Percentiles rank a stretch among this genome's conserved stretches.
Evolutionary conservation across 345 rosid genomes (phyloP).

Genomic region (Corchorus capsularis): DNA sequence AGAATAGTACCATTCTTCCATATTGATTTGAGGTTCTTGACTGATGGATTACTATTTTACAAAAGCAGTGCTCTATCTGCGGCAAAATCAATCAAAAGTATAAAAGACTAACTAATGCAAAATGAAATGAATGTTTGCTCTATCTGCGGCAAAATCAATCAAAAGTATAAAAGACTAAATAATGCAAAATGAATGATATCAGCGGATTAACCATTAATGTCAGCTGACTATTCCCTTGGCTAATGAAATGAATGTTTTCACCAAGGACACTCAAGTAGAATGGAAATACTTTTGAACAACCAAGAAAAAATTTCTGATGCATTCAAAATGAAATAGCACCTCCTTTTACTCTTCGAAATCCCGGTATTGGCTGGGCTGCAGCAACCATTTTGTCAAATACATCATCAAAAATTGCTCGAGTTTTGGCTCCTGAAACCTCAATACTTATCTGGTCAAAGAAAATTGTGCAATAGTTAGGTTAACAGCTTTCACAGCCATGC

Average conservation of each 20-base stretch:
- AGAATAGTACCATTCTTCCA: neutral
- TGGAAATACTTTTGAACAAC: too few relatives aligned
- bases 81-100: neutral
- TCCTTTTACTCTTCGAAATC: slow-evolving; percentile 94
- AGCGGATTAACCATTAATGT: too few relatives aligned
- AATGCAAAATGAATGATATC: too few relatives aligned
- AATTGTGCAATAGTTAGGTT: neutral
- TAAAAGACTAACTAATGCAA: neutral
- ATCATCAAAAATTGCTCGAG: slow-evolving; percentile 56
- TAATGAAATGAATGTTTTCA: too few relatives aligned
- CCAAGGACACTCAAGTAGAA: too few relatives aligned
- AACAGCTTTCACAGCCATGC: neutral
- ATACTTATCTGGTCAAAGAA: slow-evolving; percentile 52
- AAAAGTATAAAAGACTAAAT: too few relatives aligned
- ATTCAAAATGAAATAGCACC: slow-evolving; percentile 49
- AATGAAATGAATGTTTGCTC: too few relatives aligned
- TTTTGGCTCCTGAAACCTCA: slow-evolving; percentile 67
- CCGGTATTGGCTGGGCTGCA: slow-evolving; percentile 97
- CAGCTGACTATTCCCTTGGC: neutral
- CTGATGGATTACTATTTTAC: neutral
- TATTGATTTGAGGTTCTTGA: neutral
- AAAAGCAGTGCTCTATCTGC: neutral
- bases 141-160: too few relatives aligned
- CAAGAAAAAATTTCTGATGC: too few relatives aligned
- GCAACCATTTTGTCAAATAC: slow-evolving; percentile 91